phyloP scores from a whole-genome alignment of 2,329 filamentous ascomycete species.

The Fusarium sp. region DNA sequence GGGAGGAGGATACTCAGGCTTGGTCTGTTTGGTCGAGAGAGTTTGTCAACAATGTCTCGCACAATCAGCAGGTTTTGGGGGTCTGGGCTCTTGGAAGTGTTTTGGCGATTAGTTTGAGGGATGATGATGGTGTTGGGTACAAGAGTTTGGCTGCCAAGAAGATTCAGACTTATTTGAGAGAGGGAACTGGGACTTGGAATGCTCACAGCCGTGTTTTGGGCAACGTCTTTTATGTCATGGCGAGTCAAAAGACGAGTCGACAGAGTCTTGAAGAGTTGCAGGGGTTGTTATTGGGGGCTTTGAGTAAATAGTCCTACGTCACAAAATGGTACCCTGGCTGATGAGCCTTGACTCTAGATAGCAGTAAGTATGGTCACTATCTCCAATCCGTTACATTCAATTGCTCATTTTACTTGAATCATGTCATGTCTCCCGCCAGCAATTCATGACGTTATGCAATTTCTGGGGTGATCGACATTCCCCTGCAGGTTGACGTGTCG shows the following conservation, averaged over 20 bases:
- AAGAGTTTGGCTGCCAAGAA: constrained; percentile 58
- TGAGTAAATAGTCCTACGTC: constrained; percentile 7
- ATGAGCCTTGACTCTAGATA: rapidly evolving
- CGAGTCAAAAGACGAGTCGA: constrained; percentile 57
- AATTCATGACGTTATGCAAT: constrained; percentile 8
- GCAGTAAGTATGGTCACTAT: not conserved
- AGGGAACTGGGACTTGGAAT: constrained; percentile 54
- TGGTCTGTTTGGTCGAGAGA: constrained; percentile 79
- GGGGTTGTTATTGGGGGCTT: constrained; percentile 24
- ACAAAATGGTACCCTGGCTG: not conserved
- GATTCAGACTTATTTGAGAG: constrained; percentile 52
- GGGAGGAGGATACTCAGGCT: constrained; percentile 13
- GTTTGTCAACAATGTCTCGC: constrained; percentile 70
- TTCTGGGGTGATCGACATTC: constrained; percentile 6
- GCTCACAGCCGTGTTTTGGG: constrained; percentile 66
- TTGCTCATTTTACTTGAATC: not conserved
- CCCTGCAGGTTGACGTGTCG: not conserved
- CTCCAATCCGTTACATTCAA: not conserved
- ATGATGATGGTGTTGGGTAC: constrained; percentile 56
- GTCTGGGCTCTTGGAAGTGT: constrained; percentile 81
- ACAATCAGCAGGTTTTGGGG: constrained; percentile 65
- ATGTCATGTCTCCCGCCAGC: not conserved
- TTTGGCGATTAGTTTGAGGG: constrained; percentile 69
- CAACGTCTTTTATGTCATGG: constrained; percentile 69
- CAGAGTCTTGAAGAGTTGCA: constrained; percentile 42